Conservation (phyloP, 225 moss, liverwort and hornwort genomes). For the Sphagnum tenellum region DNA sequence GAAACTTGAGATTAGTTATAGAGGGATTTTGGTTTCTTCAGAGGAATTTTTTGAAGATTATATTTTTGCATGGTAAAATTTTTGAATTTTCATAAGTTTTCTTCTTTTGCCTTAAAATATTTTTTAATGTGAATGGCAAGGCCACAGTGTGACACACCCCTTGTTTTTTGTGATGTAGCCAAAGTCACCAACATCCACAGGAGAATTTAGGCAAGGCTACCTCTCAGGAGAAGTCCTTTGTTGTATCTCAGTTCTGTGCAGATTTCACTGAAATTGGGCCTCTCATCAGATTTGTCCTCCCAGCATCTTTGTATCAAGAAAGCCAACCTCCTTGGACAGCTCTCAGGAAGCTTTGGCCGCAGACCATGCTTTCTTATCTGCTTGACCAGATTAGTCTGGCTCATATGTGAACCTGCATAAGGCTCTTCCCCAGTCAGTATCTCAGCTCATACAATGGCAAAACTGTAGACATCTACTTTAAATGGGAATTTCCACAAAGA, state of each 20-base stretch:
- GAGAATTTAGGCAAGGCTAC: not conserved
- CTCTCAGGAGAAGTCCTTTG: conserved; percentile 4
- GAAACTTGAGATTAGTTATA: too few relatives aligned
- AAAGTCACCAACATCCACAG: too few relatives aligned
- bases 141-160: too few relatives aligned
- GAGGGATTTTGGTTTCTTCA: too few relatives aligned
- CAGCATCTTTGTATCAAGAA: conserved; percentile 7
- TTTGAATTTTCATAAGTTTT: too few relatives aligned
- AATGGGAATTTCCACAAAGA: not conserved
- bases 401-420: not conserved
- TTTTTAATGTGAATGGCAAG: too few relatives aligned
- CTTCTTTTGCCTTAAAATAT: too few relatives aligned
- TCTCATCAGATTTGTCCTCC: not conserved
- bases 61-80: too few relatives aligned
- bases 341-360: conserved; percentile 5
- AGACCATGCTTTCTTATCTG: not conserved
- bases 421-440: conserved; percentile 6
- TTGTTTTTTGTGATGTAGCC: not conserved
- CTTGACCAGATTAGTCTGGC: not conserved
- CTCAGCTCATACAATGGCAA: conserved; percentile 5
- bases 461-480: conserved; percentile 8
- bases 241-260: conserved; percentile 9
- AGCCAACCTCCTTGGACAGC: not conserved
- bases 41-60: too few relatives aligned
- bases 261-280: conserved; percentile 6